Conservation (phyloP, 768 basidiomycete species). For the Glaciozyma antarctica region DNA sequence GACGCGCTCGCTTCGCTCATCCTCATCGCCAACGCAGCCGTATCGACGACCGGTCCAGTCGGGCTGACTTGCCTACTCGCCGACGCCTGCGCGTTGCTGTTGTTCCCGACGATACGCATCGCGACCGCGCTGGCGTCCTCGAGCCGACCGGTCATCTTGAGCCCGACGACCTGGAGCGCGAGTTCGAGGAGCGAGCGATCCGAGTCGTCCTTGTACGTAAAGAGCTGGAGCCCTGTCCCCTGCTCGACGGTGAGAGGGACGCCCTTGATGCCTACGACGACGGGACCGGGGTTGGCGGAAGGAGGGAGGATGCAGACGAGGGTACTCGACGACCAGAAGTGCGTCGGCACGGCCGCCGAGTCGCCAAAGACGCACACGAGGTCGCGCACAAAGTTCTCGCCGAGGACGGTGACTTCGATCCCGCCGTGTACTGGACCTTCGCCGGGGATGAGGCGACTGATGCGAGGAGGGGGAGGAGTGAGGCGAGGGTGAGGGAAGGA, state of each 20-base stretch:
- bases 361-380: slow-evolving; percentile 77
- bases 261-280: slow-evolving; percentile 80
- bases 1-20: slow-evolving; percentile 16
- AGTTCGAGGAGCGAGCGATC: slow-evolving; percentile 93
- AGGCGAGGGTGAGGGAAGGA: slow-evolving; percentile 7
- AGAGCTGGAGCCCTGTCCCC: slow-evolving; percentile 51
- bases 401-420: slow-evolving; percentile 86
- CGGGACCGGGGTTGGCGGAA: slow-evolving; percentile 65
- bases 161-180: slow-evolving; percentile 83
- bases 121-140: slow-evolving; percentile 89
- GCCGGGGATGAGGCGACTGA: slow-evolving; percentile 45
- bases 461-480: slow-evolving; percentile 16
- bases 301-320: slow-evolving; percentile 87
- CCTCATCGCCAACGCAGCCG: slow-evolving; percentile 22
- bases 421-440: slow-evolving; percentile 47
- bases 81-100: slow-evolving; percentile 30
- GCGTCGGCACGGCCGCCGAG: slow-evolving; percentile 66
- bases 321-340: slow-evolving; percentile 85
- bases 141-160: slow-evolving; percentile 93
- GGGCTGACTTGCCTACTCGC: not conserved
- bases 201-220: slow-evolving; percentile 83
- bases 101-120: slow-evolving; percentile 71
- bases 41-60: slow-evolving; percentile 8
- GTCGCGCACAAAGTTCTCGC: slow-evolving; percentile 61
- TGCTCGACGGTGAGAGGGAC: slow-evolving; percentile 40